Conservation (phyloP, 2,329 filamentous ascomycete species). For the Fusarium albosuccineum region DNA sequence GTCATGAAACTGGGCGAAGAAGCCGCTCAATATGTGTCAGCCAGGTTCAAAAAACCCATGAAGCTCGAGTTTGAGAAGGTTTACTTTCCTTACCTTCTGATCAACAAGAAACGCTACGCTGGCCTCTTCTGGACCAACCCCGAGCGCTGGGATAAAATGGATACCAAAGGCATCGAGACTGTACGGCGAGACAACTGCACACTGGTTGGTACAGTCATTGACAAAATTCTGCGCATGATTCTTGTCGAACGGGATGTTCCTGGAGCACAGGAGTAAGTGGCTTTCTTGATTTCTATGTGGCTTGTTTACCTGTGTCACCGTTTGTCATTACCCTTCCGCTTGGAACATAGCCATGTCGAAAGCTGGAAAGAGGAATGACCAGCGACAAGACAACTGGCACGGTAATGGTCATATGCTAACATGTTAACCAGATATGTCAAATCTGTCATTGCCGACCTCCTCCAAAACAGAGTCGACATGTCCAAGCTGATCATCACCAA, state of each 20-base stretch:
- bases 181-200: slow-evolving; percentile 97
- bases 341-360: background rate
- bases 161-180: slow-evolving; percentile 99
- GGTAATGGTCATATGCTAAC: slow-evolving; percentile 48
- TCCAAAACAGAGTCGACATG: slow-evolving; percentile 99
- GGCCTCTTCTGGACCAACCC: slow-evolving; percentile 98
- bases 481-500: slow-evolving; percentile 99
- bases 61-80: slow-evolving; percentile 99
- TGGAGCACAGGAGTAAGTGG: slow-evolving; percentile 89
- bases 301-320: too few relatives aligned
- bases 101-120: slow-evolving; percentile 99
- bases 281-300: background rate
- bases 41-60: slow-evolving; percentile 95
- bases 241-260: slow-evolving; percentile 92
- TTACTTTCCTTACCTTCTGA: slow-evolving; percentile 96
- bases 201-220: slow-evolving; percentile 95
- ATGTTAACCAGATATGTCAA: slow-evolving; percentile 84
- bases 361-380: slow-evolving; percentile 13
- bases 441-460: slow-evolving; percentile 92
- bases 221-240: slow-evolving; percentile 95
- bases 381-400: too few relatives aligned
- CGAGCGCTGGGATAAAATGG: slow-evolving; percentile 98
- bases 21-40: slow-evolving; percentile 87
- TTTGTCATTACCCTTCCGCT: too few relatives aligned
- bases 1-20: slow-evolving; percentile 97